Percentiles rank a stretch among this genome's conserved stretches.
These are phyloP conservation scores for Olyra latifolia DNA, from an alignment of 176 grass and related monocot species.

Conservation along the genomic window DNA sequence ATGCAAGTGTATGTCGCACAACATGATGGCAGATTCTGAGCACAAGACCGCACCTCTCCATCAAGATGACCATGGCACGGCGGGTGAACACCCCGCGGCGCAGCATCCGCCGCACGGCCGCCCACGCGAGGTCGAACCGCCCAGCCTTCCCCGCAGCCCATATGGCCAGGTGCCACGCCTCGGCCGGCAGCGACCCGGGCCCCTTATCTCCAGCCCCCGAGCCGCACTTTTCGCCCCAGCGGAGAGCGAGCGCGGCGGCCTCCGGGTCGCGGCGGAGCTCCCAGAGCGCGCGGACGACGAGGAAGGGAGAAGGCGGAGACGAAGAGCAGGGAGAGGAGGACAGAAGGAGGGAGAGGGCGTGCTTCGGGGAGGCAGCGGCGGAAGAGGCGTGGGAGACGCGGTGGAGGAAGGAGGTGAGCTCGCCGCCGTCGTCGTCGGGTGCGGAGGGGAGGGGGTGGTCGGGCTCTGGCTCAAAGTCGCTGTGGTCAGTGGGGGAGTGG, in stretches of 20 bases:
- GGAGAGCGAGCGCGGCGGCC: conserved; percentile 48
- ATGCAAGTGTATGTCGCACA: background rate
- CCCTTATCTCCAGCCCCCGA: background rate
- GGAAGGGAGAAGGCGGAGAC: background rate
- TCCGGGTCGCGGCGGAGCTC: conserved; percentile 67
- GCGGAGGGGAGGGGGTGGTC: background rate
- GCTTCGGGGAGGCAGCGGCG: conserved; percentile 44
- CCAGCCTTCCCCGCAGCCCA: conserved; percentile 61
- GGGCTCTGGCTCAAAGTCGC: conserved; percentile 69
- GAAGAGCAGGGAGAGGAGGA: conserved; percentile 27
- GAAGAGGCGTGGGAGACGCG: conserved; percentile 58
- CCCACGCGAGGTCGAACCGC: conserved; percentile 76
- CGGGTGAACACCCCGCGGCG: conserved; percentile 54
- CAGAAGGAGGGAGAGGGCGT: conserved; percentile 49
- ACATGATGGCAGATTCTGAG: background rate
- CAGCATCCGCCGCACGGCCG: conserved; percentile 56
- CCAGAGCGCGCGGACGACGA: conserved; percentile 71
- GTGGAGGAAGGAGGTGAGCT: conserved; percentile 62
- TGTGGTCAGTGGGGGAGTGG: conserved; percentile 37
- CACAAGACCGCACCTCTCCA: conserved; percentile 60
- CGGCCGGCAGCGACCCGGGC: conserved; percentile 4
- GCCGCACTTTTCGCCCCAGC: conserved; percentile 54
- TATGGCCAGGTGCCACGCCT: conserved; percentile 73
- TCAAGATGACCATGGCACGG: conserved; percentile 73
- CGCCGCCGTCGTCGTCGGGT: conserved; percentile 37